A percentile compares a stretch with the other conserved stretches of the same genome.
phyloP scores from a whole-genome alignment of 2,329 filamentous ascomycete species.

The Diaporthe destruens region DNA sequence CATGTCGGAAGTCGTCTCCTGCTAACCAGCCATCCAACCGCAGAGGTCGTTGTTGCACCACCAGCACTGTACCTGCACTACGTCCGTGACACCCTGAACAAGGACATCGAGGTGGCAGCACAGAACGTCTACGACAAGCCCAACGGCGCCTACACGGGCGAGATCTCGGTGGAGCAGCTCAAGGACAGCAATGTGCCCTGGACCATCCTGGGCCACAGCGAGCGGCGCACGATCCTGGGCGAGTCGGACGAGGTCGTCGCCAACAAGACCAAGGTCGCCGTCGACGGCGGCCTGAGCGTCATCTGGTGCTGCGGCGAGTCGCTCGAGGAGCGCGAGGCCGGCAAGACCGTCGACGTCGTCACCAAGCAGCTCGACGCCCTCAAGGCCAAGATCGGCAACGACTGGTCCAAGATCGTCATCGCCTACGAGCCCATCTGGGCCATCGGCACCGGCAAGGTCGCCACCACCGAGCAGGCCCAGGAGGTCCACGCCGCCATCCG shows the following conservation, averaged over 20 bases:
- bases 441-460: slow-evolving; percentile 93
- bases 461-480: slow-evolving; percentile 89
- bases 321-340: slow-evolving; percentile 88
- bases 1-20: background rate
- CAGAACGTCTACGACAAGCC: slow-evolving; percentile 99
- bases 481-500: slow-evolving; percentile 95
- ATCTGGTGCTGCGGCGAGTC: slow-evolving; percentile 99
- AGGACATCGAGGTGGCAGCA: slow-evolving; percentile 85
- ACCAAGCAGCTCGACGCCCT: slow-evolving; percentile 86
- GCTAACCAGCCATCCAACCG: slow-evolving; percentile 39
- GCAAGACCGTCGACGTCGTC: slow-evolving; percentile 87
- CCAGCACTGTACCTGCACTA: slow-evolving; percentile 91
- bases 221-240: slow-evolving; percentile 89
- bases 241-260: slow-evolving; percentile 90
- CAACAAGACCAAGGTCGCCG: slow-evolving; percentile 92
- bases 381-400: slow-evolving; percentile 75
- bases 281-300: slow-evolving; percentile 87
- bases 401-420: slow-evolving; percentile 95
- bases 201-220: slow-evolving; percentile 93
- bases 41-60: slow-evolving; percentile 95
- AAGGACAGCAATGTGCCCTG: slow-evolving; percentile 90
- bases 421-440: slow-evolving; percentile 99
- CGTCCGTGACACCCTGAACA: slow-evolving; percentile 81
- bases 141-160: slow-evolving; percentile 96
- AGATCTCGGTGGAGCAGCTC: slow-evolving; percentile 93